phyloP scores from a whole-genome alignment of 306 rosid genomes.

The Trichosanthes cucumerina region DNA sequence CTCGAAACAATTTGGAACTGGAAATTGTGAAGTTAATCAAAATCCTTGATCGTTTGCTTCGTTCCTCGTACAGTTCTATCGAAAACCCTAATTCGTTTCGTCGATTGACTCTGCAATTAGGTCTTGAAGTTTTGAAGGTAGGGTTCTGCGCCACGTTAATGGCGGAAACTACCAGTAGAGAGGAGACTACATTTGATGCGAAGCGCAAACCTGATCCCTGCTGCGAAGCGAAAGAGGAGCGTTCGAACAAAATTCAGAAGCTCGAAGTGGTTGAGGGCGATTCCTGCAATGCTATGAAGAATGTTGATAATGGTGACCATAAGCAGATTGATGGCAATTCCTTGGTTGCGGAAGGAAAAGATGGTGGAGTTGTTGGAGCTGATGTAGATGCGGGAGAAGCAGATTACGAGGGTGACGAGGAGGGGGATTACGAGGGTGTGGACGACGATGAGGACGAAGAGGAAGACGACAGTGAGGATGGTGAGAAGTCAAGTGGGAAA shows the following conservation, averaged over 20 bases:
- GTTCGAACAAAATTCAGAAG: conserved; percentile 40
- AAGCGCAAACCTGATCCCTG: conserved; percentile 53
- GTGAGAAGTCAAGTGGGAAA: conserved; percentile 27
- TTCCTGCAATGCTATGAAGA: conserved; percentile 1
- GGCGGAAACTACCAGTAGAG: conserved; percentile 44
- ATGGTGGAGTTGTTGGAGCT: conserved; percentile 2
- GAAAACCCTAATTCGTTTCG: conserved; percentile 11
- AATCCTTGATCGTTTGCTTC: neutral
- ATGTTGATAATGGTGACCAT: neutral
- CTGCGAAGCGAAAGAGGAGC: conserved; percentile 23
- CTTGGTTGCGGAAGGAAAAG: conserved; percentile 14
- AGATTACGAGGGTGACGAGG: conserved; percentile 16
- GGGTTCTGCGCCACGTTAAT: conserved; percentile 23
- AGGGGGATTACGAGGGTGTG: neutral
- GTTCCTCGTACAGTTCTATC: neutral
- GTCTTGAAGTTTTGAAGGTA: neutral
- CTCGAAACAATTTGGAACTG: neutral
- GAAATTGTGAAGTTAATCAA: neutral
- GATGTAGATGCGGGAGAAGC: conserved; percentile 13
- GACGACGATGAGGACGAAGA: neutral
- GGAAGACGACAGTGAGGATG: conserved; percentile 16
- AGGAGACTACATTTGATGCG: conserved; percentile 37
- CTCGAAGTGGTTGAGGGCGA: conserved; percentile 16
- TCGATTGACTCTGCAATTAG: neutral
- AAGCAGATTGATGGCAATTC: conserved; percentile 13